A percentile compares a stretch with the other conserved stretches of the same genome.
These are phyloP conservation scores for Termitomyces titanicus DNA, from an alignment of 768 basidiomycete genomes.

Conservation along the genomic window DNA sequence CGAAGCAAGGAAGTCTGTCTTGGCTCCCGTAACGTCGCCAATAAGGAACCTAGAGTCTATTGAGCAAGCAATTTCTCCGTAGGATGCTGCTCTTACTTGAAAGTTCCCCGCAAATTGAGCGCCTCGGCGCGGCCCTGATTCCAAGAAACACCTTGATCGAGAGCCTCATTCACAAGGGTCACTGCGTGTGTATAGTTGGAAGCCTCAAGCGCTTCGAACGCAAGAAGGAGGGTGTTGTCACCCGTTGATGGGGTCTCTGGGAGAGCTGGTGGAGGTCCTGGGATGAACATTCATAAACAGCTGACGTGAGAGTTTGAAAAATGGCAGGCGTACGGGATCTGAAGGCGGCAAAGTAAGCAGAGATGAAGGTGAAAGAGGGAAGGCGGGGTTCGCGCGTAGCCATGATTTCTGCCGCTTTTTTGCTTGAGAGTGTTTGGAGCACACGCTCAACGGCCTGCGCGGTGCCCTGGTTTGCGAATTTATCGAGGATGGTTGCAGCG, in stretches of 20 bases:
- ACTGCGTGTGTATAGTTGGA: conserved; percentile 82
- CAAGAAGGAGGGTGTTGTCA: conserved; percentile 78
- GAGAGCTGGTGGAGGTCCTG: conserved; percentile 65
- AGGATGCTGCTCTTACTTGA: conserved; percentile 59
- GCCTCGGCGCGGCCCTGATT: conserved; percentile 79
- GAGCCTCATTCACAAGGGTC: conserved; percentile 75
- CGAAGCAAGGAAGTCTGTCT: conserved; percentile 77
- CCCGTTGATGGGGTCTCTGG: conserved; percentile 76
- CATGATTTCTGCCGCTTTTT: conserved; percentile 72
- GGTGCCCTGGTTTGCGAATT: conserved; percentile 81
- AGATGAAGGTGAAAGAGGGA: conserved; percentile 88
- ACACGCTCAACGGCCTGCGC: conserved; percentile 88
- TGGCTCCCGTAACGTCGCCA: conserved; percentile 78
- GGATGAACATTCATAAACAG: background rate
- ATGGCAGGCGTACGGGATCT: conserved; percentile 60
- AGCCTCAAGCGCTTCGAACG: conserved; percentile 80
- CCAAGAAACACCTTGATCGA: conserved; percentile 83
- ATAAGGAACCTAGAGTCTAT: conserved; percentile 69
- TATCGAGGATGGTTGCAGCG: conserved; percentile 92
- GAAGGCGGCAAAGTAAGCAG: conserved; percentile 97
- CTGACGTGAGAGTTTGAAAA: background rate
- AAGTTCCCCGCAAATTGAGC: conserved; percentile 90
- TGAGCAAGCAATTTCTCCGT: background rate
- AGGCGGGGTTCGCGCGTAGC: conserved; percentile 72
- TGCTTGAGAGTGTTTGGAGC: conserved; percentile 72